Base-by-base conservation (phyloP, 805 yeast species). In the Myxozyma monticola region DNA sequence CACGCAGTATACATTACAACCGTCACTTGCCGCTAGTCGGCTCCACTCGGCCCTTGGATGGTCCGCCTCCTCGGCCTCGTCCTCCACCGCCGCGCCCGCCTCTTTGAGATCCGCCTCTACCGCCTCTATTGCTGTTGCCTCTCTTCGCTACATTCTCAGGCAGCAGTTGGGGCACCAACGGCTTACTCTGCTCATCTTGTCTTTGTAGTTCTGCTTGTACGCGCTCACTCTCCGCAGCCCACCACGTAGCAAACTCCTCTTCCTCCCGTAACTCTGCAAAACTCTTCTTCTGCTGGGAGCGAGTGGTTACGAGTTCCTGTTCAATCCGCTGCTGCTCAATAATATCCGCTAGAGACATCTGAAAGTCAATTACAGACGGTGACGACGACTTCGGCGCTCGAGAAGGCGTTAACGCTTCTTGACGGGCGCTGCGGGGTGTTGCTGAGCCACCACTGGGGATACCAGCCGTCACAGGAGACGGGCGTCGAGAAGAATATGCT, bases 211-310 rank as follows among this genome's bases (percentile, higher is more conserved):
- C 61, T 18, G 41, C 35, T 37, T 59, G 62, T 15, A 60, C 57
- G 6, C 63, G 54, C 35, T 73, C 72, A 47, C 88, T 76, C 62
- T 89, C 96, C 57, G 79, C 81, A 31, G 79, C 84, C 90, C 95
- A 89, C 96, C 96, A 89, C 52, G 71, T 76, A 25, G 83, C 89
- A 71, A 89, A 89, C 62, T 83, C 88, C 62, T 86, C 87, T 56
- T 89, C 96, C 57, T 83, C 83, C 62, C 83, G 84, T 39, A 85
- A 77, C 50, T 89, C 96, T 39, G 78, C 81, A 37, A 86, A 66
- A 1, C 86, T 73, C 47, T 55, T 54, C 42, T 70, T 68, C 49
- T 61, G 62, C 26, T 59, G 60, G 42, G 66, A 67, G 55, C 70
- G 71, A 2, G 45, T 38, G 10, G 35, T 37, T 5, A 68, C 60